Evolutionary conservation across 2,329 filamentous ascomycete species (phyloP), one percentile per base, ranked within the genome.

Genomic region (Phoma herbarum): DNA sequence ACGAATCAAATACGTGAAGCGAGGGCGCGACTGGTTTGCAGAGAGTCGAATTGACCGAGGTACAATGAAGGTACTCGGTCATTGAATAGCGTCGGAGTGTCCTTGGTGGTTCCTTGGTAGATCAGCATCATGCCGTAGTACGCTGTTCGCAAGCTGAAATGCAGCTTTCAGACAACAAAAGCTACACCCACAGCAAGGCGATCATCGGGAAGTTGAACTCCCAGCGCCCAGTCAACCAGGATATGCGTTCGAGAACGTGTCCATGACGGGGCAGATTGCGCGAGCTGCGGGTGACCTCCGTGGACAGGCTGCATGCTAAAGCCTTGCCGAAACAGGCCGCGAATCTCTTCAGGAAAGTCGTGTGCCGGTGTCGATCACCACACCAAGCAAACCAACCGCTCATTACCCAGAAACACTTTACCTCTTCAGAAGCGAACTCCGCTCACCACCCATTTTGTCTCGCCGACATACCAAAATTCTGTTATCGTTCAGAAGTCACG

Each of bases 201-300:
- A 20, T 8, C 2, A 18, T 20, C 18, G 35, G 18, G 11, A 39
- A 11, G 35, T n/a, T 20, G 35, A 8, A 20, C 20, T 11, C 35
- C 9, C 18, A 39, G 35, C 35, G 35, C 7, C n/a, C n/a, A n/a
- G 35, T 39, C n/a, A 20, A 39, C 18, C 4, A 20, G 35, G n/a
- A 20, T 39, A 16, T 39, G 35, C 35, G n/a, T 39, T 39, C 35
- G 29, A 41, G 41, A 46, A 39, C 53, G 20, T 5, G 20, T 25
- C 43, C 33, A 51, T 51, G 42, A 18, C 8, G 16, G 26, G 26
- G 20, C 11, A 45, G 31, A 42, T 35, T 39, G 22, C 22, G 47
- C 53, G 16, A 47, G 26, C 20, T 28, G 42, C n/a, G 16, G 54
- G 42, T 47, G 31, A 35, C 41, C 31, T 35, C 28, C 18, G 7